Percentiles rank a stretch among this genome's conserved stretches.
These are phyloP conservation scores for Lunasporangiospora selenospora DNA, from an alignment of 192 early-diverging fungal species.

Conservation along the genomic window DNA sequence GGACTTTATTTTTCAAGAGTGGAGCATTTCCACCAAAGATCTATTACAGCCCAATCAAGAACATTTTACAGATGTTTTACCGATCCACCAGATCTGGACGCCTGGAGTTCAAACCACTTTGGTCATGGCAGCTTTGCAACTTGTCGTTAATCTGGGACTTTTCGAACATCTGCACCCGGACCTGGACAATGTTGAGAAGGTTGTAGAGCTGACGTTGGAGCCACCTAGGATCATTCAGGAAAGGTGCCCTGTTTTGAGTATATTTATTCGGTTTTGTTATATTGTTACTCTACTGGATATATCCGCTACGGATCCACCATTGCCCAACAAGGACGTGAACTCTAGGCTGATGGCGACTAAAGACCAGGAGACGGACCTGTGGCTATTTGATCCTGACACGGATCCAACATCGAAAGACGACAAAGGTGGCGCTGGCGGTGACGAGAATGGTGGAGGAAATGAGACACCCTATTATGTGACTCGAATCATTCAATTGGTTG, in stretches of 20 bases:
- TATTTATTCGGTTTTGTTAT: conserved; percentile 7
- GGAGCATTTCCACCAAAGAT: conserved; percentile 1
- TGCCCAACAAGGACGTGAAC: background rate
- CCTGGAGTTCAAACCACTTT: background rate
- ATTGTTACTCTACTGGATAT: background rate
- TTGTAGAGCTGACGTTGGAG: no score
- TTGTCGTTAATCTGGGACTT: conserved; percentile 4
- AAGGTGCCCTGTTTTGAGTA: background rate
- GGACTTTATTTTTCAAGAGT: conserved; percentile 7
- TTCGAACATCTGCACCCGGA: no score
- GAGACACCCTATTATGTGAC: no score
- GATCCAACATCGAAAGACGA: no score
- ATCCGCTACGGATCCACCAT: background rate
- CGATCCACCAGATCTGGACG: conserved; percentile 1
- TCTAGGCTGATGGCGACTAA: background rate
- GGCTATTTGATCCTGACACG: no score
- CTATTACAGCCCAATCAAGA: background rate
- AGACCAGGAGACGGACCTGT: no score
- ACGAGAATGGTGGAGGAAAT: background rate
- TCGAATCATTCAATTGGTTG: no score
- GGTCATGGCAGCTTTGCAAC: conserved; percentile 1
- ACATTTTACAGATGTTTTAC: background rate
- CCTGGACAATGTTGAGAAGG: conserved; percentile 4
- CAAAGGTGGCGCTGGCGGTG: no score
- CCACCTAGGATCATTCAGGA: no score